Evolutionary conservation across 495 filamentous ascomycete species (phyloP).

Genomic region (Mytilinidion resinicola): DNA sequence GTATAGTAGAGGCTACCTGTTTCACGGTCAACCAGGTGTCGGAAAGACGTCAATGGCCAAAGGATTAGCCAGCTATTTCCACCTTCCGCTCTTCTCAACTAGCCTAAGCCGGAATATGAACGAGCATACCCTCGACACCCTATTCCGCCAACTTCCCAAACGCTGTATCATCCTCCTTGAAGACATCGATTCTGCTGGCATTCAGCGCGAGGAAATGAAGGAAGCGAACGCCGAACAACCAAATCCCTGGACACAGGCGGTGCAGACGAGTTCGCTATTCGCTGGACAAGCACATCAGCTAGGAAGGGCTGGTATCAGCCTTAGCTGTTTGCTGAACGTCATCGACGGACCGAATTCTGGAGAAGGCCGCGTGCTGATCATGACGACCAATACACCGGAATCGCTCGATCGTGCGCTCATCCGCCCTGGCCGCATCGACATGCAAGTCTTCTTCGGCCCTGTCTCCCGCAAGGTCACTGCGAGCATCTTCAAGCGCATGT

Average conservation of each 20-base stretch:
- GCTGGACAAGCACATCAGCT: background rate
- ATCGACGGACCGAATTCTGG: constrained; percentile 71
- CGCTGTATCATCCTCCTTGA: constrained; percentile 62
- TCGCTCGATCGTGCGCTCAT: constrained; percentile 71
- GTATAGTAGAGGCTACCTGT: constrained; percentile 34
- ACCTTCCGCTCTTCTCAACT: constrained; percentile 58
- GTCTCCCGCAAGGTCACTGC: constrained; percentile 42
- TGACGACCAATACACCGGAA: constrained; percentile 78
- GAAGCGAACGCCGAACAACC: constrained; percentile 11
- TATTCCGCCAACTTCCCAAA: constrained; percentile 53
- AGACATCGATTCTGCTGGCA: constrained; percentile 59
- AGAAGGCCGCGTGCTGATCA: constrained; percentile 73
- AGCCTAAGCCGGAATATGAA: constrained; percentile 45
- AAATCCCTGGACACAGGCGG: too few relatives aligned
- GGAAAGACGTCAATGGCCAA: constrained; percentile 60
- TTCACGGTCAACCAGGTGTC: constrained; percentile 65
- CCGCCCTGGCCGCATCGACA: constrained; percentile 70
- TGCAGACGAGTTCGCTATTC: constrained; percentile 15
- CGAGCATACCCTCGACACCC: constrained; percentile 25
- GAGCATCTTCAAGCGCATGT: constrained; percentile 49
- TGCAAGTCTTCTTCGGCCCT: constrained; percentile 59
- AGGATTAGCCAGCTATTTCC: constrained; percentile 58
- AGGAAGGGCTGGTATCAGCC: constrained; percentile 38
- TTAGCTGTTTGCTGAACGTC: constrained; percentile 72
- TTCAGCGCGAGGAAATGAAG: constrained; percentile 29